Percentiles rank a stretch among this genome's conserved stretches.
Conservation (phyloP, 257 asterid genomes). For the Solanum pinnatisectum region DNA sequence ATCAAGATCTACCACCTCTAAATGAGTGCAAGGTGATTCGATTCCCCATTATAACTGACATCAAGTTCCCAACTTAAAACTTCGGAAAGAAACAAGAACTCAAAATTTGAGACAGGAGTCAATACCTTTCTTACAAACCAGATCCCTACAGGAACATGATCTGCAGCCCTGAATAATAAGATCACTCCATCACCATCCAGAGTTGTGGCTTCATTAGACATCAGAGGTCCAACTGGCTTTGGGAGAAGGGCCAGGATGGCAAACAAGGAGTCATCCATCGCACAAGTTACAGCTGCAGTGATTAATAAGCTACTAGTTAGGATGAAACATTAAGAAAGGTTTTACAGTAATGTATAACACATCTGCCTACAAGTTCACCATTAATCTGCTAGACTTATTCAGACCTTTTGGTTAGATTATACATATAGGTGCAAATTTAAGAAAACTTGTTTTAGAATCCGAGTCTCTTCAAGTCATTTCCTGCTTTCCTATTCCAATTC, state of each 20-base stretch:
- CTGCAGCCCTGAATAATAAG: slow-evolving; percentile 52
- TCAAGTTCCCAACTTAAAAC: background rate
- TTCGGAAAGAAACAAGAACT: background rate
- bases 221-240: slow-evolving; percentile 7
- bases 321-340: background rate
- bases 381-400: background rate
- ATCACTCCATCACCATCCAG: slow-evolving; percentile 45
- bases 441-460: background rate
- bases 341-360: background rate
- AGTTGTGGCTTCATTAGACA: slow-evolving; percentile 17
- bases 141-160: slow-evolving; percentile 53
- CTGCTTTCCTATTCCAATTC: background rate
- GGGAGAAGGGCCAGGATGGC: slow-evolving; percentile 65
- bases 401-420: background rate
- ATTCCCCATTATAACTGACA: background rate
- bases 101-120: background rate
- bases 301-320: slow-evolving; percentile 5
- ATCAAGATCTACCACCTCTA: background rate
- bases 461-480: background rate
- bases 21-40: background rate
- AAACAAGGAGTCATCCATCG: slow-evolving; percentile 47
- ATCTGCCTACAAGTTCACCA: background rate
- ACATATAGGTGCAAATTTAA: background rate
- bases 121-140: slow-evolving; percentile 82
- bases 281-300: slow-evolving; percentile 65